These are phyloP conservation scores for Hypoxylon sp. DNA, from an alignment of 2,329 filamentous ascomycete species.

Conservation along the genomic window DNA sequence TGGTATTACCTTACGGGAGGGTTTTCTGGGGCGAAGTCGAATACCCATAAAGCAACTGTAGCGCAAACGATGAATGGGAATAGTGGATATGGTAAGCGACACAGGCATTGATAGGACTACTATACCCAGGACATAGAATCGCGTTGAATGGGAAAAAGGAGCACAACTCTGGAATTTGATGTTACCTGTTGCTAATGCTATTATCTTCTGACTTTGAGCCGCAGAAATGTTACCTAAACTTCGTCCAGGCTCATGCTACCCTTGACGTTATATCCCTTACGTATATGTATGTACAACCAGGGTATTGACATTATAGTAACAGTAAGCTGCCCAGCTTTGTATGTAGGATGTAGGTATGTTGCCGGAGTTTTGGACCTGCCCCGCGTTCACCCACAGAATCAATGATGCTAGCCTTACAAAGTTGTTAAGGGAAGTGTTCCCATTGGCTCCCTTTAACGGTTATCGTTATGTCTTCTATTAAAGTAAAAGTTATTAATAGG, in stretches of 20 bases:
- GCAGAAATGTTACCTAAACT: slow-evolving; percentile 34
- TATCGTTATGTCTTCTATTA: slow-evolving; percentile 10
- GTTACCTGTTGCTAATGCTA: slow-evolving; percentile 11
- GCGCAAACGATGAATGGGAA: slow-evolving; percentile 15
- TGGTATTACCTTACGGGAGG: slow-evolving; percentile 22
- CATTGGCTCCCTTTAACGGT: slow-evolving; percentile 18
- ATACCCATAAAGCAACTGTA: slow-evolving; percentile 30
- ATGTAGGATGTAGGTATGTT: slow-evolving; percentile 25
- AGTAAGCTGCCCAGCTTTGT: slow-evolving; percentile 18
- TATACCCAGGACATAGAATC: slow-evolving; percentile 42
- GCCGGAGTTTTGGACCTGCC: slow-evolving; percentile 30
- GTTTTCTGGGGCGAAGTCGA: slow-evolving; percentile 21
- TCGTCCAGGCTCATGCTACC: slow-evolving; percentile 2
- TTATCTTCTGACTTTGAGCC: slow-evolving; percentile 30
- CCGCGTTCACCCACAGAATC: slow-evolving; percentile 34
- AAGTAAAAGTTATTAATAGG: slow-evolving; percentile 41
- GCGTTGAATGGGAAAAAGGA: slow-evolving; percentile 27
- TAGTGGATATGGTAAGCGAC: slow-evolving; percentile 16
- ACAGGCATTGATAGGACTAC: slow-evolving; percentile 23
- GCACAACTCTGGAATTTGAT: slow-evolving; percentile 27
- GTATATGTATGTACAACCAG: neutral
- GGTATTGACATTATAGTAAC: slow-evolving; percentile 6
- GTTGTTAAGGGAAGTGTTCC: neutral
- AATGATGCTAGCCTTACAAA: slow-evolving; percentile 21
- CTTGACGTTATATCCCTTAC: neutral